Conservation (phyloP, 495 filamentous ascomycete species). For the Penicillium alfredii region DNA sequence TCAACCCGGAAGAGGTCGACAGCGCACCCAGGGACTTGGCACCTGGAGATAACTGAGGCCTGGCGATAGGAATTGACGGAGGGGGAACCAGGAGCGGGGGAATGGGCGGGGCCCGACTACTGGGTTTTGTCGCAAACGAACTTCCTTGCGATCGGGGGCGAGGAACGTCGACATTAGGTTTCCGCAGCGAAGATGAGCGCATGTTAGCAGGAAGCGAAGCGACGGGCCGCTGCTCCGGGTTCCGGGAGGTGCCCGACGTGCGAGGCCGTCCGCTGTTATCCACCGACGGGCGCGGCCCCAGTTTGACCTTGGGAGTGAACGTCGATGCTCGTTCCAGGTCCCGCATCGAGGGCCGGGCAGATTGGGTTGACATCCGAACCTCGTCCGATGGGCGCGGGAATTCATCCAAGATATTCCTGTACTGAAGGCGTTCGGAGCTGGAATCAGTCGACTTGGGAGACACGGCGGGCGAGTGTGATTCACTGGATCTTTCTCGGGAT, state of each 20-base stretch:
- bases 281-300: slow-evolving; percentile 74
- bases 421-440: slow-evolving; percentile 12
- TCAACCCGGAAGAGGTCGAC: slow-evolving; percentile 55
- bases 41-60: slow-evolving; percentile 49
- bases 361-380: slow-evolving; percentile 54
- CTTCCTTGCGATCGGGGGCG: slow-evolving; percentile 43
- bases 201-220: slow-evolving; percentile 56
- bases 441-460: slow-evolving; percentile 18
- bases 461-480: slow-evolving; percentile 12
- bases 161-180: slow-evolving; percentile 23
- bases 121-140: slow-evolving; percentile 29
- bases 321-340: slow-evolving; percentile 56
- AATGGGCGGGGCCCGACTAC: slow-evolving; percentile 36
- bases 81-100: slow-evolving; percentile 44
- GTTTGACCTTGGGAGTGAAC: slow-evolving; percentile 68
- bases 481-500: slow-evolving; percentile 18
- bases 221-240: slow-evolving; percentile 58
- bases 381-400: slow-evolving; percentile 36
- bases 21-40: slow-evolving; percentile 43
- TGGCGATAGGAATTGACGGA: slow-evolving; percentile 38
- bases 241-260: slow-evolving; percentile 46
- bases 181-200: slow-evolving; percentile 42
- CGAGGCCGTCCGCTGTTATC: slow-evolving; percentile 61
- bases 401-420: slow-evolving; percentile 34
- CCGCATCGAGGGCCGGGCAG: slow-evolving; percentile 51